Conservation (phyloP, 2,329 filamentous ascomycete species). For the Neonectria hederae region DNA sequence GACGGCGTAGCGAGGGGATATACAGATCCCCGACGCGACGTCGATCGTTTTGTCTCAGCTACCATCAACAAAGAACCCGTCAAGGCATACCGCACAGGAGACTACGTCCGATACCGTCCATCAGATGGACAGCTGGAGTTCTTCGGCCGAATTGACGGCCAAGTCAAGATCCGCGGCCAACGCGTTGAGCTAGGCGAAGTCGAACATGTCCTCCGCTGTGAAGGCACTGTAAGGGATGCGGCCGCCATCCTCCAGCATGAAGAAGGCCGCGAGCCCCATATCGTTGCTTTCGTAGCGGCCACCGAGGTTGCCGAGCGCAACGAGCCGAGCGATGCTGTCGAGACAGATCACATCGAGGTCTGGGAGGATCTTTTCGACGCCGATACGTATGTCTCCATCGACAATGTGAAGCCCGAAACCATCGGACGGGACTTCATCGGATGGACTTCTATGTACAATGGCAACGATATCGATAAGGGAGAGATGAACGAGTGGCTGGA, state of each 20-base stretch:
- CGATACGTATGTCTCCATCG: slow-evolving; percentile 25
- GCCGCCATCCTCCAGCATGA: background rate
- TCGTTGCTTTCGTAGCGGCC: background rate
- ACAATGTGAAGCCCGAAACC: slow-evolving; percentile 7
- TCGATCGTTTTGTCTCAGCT: background rate
- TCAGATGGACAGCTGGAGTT: slow-evolving; percentile 27
- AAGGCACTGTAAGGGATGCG: background rate
- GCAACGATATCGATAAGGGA: slow-evolving; percentile 34
- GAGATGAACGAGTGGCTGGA: slow-evolving; percentile 48
- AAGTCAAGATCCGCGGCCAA: slow-evolving; percentile 37
- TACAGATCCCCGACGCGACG: background rate
- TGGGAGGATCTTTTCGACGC: slow-evolving; percentile 27
- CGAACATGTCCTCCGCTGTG: slow-evolving; percentile 14
- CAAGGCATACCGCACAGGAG: slow-evolving; percentile 28
- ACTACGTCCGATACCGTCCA: slow-evolving; percentile 24
- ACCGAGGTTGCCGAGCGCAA: background rate
- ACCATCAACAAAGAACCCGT: background rate
- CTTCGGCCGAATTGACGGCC: slow-evolving; percentile 31
- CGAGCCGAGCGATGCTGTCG: background rate
- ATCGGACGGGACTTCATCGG: slow-evolving; percentile 39
- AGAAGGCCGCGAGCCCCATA: background rate
- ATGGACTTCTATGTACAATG: slow-evolving; percentile 43
- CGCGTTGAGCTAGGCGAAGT: slow-evolving; percentile 36
- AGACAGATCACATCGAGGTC: background rate
- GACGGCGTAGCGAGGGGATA: slow-evolving; percentile 16